Percentiles rank a stretch among this genome's conserved stretches.
These are phyloP conservation scores for Saprolegnia parasitica DNA, from an alignment of 352 stramenopile genomes.

Conservation along the genomic window DNA sequence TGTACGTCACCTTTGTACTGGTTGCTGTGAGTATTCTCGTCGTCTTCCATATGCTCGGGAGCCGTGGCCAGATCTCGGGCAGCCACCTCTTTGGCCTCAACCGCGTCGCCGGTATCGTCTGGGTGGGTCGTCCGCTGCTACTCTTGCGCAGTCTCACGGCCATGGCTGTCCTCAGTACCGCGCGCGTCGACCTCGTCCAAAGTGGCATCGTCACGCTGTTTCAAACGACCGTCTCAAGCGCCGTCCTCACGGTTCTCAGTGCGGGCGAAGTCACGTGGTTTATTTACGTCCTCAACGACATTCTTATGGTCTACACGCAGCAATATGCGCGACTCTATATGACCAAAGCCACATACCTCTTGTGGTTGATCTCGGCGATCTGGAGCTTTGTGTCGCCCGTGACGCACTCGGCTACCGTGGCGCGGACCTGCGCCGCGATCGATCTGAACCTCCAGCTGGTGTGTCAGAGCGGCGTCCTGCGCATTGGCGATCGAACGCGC, in stretches of 20 bases:
- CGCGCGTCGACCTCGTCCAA: not conserved
- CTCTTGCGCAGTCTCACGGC: not conserved
- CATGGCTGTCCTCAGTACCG: not conserved
- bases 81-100: conserved; percentile 12
- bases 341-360: not conserved
- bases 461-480: not conserved
- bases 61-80: conserved; percentile 12
- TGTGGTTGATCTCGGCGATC: conserved; percentile 3
- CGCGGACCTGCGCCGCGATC: not conserved
- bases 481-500: not conserved
- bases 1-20: conserved; percentile 1
- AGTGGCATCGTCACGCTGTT: not conserved
- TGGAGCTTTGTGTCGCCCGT: not conserved
- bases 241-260: not conserved
- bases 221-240: not conserved
- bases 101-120: conserved; percentile 16
- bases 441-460: not conserved
- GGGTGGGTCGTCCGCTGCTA: conserved; percentile 13
- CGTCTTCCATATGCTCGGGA: not conserved
- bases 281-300: conserved; percentile 7
- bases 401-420: not conserved
- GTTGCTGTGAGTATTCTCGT: not conserved
- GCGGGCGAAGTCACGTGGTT: conserved; percentile 10
- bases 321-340: conserved; percentile 1
- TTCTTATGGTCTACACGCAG: conserved; percentile 7